Base-by-base conservation (phyloP, 371 early-diverging fungal genomes). In the Mucor irregularis region DNA sequence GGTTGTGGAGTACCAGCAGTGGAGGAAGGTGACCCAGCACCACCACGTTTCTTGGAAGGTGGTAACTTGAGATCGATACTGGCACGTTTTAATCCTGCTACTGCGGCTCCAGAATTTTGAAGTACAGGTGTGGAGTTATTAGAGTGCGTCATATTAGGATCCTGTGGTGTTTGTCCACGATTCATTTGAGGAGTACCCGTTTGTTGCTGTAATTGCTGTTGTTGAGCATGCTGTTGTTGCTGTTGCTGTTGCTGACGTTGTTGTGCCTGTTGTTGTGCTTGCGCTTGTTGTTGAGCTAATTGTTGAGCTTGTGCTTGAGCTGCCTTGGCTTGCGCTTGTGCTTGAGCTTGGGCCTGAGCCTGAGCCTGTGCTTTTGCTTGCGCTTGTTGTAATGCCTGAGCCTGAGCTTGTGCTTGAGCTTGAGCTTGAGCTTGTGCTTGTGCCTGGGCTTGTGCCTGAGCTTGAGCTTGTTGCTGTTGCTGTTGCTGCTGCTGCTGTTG, bases 41-140 rank as follows among this genome's bases (percentile, higher is more conserved):
- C 38, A 9, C 67, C 56, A 33, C 54, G 63, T 44, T 74, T 74
- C 39, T 76, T 76, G 2, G 63, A 58, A 1, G 73, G 61, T 3
- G 78, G 74, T 19, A 78, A 51, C 44, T 78, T 78, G 16, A 78
- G 49, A 64, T 78, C 78, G 25, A 78, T 74, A 21, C 69, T 70
- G 3, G 53, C 62, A 44, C 71, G 74, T 29, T 62, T 53, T 6
- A 58, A 31, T 5, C 48, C 51, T 8, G 39, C 24, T 6, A 34
- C 25, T 22, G 33, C 40, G 24, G 48, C 49, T 13, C 28, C 35
- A 4, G 44, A 11, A 7, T 45, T 29, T 16, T 31, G 45, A 26
- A 54, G 24, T 21, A 33, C 45, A 19, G 64, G 56, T 10, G 60
- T 55, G 3, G 46, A 46, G 5, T 28, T 38, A 6, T 22, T 28